Base-by-base conservation (phyloP, 805 yeast genomes). In the Nakazawaea laoshanensis region DNA sequence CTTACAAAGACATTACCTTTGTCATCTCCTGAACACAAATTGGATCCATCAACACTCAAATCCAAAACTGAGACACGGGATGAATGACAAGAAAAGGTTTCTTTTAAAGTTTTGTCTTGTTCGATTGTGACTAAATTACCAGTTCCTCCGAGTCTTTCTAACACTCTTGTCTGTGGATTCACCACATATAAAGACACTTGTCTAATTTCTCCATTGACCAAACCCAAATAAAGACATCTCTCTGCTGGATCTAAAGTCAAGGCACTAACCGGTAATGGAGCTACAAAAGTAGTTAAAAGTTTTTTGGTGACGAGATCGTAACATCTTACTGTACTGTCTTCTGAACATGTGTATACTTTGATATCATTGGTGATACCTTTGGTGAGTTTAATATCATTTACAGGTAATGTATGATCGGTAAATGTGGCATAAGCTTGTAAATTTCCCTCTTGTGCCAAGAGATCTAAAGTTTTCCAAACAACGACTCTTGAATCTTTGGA, bases 401-500 rank as follows among this genome's bases (percentile, higher is more conserved):
- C 54, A 3, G 58, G 63, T 40, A 53, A 60, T 24, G 76, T 59
- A 47, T 79, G 82, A 45, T 81, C 87, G 6, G 77, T 68, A 32
- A 81, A 57, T 6, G 73, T 59, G 26, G 64, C 67, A 32, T 63
- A 60, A 3, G 89, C 87, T 48, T 76, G 79, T 18, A 68, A 42
- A 22, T 37, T 27, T 38, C 52, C 26, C 36, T 42, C 31, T 11
- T 33, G 22, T 4, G 59, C 39, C 2, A 77, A 57, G 30, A 88
- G 58, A 43, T 85, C 94, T 13, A 63, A 41, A 0, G 78, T 58
- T 40, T 69, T 71, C 94, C 95, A 88, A 4, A 82, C 69, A 17
- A 79, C 63, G 11, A 81, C 67, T 41, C 96, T 65, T 1, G 95
- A 75, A 59, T 89, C 98, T 26, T 65, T 66, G 43, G 94, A 85